Conservation (phyloP, 2,329 filamentous ascomycete genomes). For the Ceratocystiopsis minuta region DNA sequence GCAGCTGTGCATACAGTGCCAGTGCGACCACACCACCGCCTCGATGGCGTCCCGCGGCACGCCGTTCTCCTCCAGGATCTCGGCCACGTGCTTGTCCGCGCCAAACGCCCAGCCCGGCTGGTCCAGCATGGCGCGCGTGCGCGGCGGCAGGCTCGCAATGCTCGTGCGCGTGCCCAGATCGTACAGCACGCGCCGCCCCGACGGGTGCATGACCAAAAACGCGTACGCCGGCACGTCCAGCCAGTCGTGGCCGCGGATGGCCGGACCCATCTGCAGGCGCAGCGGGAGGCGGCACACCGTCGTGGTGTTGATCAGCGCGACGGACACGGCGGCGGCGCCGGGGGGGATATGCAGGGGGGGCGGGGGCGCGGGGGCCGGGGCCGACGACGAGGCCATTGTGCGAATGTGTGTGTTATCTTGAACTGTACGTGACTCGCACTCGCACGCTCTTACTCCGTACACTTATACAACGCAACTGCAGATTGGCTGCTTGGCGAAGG, state of each 20-base stretch:
- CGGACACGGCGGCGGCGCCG: neutral
- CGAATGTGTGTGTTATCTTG: too few relatives aligned
- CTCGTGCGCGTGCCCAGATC: conserved; percentile 6
- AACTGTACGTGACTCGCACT: too few relatives aligned
- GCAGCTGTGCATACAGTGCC: conserved; percentile 18
- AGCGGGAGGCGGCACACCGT: neutral
- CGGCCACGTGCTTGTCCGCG: conserved; percentile 1
- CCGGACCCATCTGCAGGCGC: neutral
- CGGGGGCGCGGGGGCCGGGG: neutral
- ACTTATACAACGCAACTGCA: too few relatives aligned
- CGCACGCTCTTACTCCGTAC: too few relatives aligned
- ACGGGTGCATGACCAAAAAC: conserved; percentile 1
- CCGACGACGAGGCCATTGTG: neutral
- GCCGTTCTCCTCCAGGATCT: conserved; percentile 6
- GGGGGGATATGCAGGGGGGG: neutral
- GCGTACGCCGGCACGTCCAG: neutral
- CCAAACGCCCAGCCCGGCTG: neutral
- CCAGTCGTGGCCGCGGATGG: neutral
- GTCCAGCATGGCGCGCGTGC: neutral
- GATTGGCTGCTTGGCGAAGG: too few relatives aligned
- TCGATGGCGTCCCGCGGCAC: conserved; percentile 7
- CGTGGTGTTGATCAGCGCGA: neutral
- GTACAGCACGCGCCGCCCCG: conserved; percentile 10
- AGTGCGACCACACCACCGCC: conserved; percentile 16
- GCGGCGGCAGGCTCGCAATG: neutral